Percentiles rank a stretch among this genome's conserved stretches.
These are phyloP conservation scores for Neofusicoccum ribis DNA, from an alignment of 2,329 filamentous ascomycete species.

Conservation along the genomic window DNA sequence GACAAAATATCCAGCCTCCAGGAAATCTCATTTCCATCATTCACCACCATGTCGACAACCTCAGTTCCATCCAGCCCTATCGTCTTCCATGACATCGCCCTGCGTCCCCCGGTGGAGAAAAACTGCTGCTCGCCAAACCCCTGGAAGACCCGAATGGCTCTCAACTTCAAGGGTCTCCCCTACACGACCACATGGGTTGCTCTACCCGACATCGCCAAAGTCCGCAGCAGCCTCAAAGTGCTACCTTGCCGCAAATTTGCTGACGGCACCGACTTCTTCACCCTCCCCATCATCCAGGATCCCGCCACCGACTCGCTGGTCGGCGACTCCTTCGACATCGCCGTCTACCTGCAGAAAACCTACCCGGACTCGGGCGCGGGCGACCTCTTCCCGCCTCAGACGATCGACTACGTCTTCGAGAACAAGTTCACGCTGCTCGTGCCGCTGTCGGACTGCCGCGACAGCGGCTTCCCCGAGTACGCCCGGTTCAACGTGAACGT, in stretches of 20 bases:
- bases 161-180: conserved; percentile 51
- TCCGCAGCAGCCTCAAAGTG: conserved; percentile 50
- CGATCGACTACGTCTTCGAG: conserved; percentile 46
- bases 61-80: conserved; percentile 34
- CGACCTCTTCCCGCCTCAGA: conserved; percentile 46
- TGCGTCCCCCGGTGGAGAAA: conserved; percentile 31
- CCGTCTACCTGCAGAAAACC: conserved; percentile 56
- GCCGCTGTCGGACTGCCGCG: conserved; percentile 29
- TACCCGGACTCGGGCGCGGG: conserved; percentile 47
- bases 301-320: conserved; percentile 42
- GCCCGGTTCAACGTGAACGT: conserved; percentile 55
- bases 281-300: conserved; percentile 60
- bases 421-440: conserved; percentile 28
- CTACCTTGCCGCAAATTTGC: conserved; percentile 55
- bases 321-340: conserved; percentile 68
- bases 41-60: conserved; percentile 12
- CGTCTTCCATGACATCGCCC: conserved; percentile 52
- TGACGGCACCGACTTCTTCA: conserved; percentile 61
- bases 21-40: background rate
- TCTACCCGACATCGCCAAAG: conserved; percentile 52
- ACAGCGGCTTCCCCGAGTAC: conserved; percentile 25
- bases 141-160: conserved; percentile 52
- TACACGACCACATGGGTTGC: conserved; percentile 56
- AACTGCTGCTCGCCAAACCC: conserved; percentile 52
- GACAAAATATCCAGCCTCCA: background rate